Evolutionary conservation across 192 early-diverging fungal genomes (phyloP).

Genomic region (Entrophospora sp.): DNA sequence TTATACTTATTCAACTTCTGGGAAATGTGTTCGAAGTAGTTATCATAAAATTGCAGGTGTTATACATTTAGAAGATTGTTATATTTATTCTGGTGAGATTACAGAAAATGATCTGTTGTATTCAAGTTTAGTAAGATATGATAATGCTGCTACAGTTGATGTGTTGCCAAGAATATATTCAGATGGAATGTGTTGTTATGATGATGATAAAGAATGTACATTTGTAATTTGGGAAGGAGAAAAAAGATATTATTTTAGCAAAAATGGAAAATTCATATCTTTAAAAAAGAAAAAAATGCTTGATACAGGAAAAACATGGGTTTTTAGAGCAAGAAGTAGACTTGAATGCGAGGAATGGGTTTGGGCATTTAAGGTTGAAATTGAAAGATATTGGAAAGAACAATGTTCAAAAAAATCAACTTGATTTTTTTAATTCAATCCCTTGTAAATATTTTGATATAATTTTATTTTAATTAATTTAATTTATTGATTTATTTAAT

Average conservation of each 20-base stretch:
- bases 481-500: no score
- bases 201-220: slow-evolving; percentile 32
- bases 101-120: slow-evolving; percentile 26
- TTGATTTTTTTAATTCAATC: no score
- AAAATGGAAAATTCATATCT: no score
- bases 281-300: neutral
- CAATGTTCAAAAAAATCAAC: no score
- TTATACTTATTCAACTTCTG: slow-evolving; percentile 21
- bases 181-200: slow-evolving; percentile 28
- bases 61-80: slow-evolving; percentile 27
- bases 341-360: slow-evolving; percentile 34
- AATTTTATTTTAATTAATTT: no score
- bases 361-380: slow-evolving; percentile 30
- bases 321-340: slow-evolving; percentile 24
- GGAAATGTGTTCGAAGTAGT: slow-evolving; percentile 9
- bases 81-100: slow-evolving; percentile 32
- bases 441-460: no score
- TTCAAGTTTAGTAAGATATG: slow-evolving; percentile 24
- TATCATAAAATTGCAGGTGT: slow-evolving; percentile 18
- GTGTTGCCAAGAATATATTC: slow-evolving; percentile 25
- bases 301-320: neutral
- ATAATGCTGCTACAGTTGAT: neutral
- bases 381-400: slow-evolving; percentile 20
- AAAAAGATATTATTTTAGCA: slow-evolving; percentile 23
- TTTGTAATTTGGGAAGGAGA: slow-evolving; percentile 32